Base-by-base conservation (phyloP, 1,284 basidiomycete species). In the Boletus austroedulis region DNA sequence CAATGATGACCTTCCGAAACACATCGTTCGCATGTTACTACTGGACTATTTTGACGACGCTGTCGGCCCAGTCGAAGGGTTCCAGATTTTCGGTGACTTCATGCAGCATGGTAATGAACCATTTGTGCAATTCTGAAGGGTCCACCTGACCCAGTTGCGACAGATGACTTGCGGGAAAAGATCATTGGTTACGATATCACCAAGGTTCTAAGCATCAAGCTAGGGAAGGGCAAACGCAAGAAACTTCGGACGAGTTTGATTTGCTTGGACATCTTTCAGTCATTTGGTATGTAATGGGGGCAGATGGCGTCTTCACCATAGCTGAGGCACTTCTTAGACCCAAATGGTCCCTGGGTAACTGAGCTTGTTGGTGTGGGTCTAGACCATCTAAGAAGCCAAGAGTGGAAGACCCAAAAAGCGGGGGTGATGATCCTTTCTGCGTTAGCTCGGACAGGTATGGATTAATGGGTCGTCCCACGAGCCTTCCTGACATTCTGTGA, bases 11-110 rank as follows among this genome's bases (percentile, higher is more conserved):
- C 51, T 68, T 41, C 55, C 68, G 5, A 60, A 56, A 40, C 23
- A 63, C 15, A 64, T 68, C 4, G 60, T 69, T 17, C 45, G 56
- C 2, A 68, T 69, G 67, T 48, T 71, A 12, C 55, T 46, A 38
- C 41, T 61, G 23, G 56, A 72, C 53, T 70, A 66, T n/a, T 72
- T 68, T 10, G 66, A 70, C 6, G 66, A 70, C 40, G 60, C 68
- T 11, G 58, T 68, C 1, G 68, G 69, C n/a, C 53, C 19, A 8
- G 54, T 70, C 5, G 66, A 68, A 50, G 67, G 69, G 4, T 72
- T 72, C 50, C 67, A 67, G 23, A 59, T 68, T 5, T 70, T 72
- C 6, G 50, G 46, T 17, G 57, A 67, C 19, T 36, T 72, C 7
- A 70, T 70, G 60, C 55, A 52, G 45, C 28, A 69, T 5, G 58